Conservation (phyloP, 768 basidiomycete genomes). For the Leccinellum albellum region DNA sequence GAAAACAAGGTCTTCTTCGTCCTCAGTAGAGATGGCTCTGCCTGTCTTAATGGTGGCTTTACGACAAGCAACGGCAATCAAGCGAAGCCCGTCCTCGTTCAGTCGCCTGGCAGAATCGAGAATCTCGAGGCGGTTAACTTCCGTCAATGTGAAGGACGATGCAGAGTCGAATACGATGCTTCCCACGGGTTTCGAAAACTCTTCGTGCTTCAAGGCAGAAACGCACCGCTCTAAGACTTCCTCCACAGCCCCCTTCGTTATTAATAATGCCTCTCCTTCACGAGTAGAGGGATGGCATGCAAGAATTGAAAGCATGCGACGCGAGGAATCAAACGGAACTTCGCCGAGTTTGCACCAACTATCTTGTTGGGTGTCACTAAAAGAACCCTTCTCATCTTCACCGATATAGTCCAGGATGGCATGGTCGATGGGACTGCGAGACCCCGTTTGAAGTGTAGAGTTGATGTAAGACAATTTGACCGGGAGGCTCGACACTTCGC, state of each 20-base stretch:
- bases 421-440: slow-evolving; percentile 35
- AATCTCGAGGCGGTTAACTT: slow-evolving; percentile 17
- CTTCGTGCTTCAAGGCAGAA: slow-evolving; percentile 17
- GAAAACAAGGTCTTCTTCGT: slow-evolving; percentile 29
- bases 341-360: slow-evolving; percentile 32
- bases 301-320: slow-evolving; percentile 34
- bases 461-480: slow-evolving; percentile 30
- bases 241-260: slow-evolving; percentile 32
- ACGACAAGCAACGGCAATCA: slow-evolving; percentile 29
- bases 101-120: slow-evolving; percentile 26
- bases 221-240: slow-evolving; percentile 31
- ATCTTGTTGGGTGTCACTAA: slow-evolving; percentile 7
- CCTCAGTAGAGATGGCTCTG: slow-evolving; percentile 16
- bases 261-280: slow-evolving; percentile 20
- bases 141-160: slow-evolving; percentile 15
- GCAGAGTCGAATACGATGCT: slow-evolving; percentile 17
- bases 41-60: slow-evolving; percentile 15
- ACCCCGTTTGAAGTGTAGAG: slow-evolving; percentile 32
- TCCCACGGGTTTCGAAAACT: slow-evolving; percentile 9
- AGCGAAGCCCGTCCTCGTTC: slow-evolving; percentile 31
- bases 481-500: slow-evolving; percentile 24
- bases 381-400: slow-evolving; percentile 10
- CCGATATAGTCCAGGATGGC: slow-evolving; percentile 30
- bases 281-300: slow-evolving; percentile 22
- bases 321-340: slow-evolving; percentile 35